A percentile compares a stretch with the other conserved stretches of the same genome.
Evolutionary conservation across 2,329 filamentous ascomycete genomes (phyloP).

Genomic region (Tolypocladium capitatum): DNA sequence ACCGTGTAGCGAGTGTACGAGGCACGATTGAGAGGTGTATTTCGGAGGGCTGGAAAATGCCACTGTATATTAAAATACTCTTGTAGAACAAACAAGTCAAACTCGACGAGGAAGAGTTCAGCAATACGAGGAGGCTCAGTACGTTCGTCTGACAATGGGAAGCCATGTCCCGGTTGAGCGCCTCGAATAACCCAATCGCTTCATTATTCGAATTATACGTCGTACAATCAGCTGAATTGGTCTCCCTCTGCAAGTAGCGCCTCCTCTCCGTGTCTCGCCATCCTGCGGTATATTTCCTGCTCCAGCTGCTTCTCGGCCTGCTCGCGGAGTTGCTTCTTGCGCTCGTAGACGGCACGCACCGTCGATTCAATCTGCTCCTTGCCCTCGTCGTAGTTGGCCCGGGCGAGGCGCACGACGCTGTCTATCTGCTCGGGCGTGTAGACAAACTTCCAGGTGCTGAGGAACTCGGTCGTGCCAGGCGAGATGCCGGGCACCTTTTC

Average conservation of each 20-base stretch:
- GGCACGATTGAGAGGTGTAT: neutral
- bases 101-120: neutral
- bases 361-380: slow-evolving; percentile 64
- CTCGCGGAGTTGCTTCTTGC: slow-evolving; percentile 62
- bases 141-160: neutral
- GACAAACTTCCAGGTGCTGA: slow-evolving; percentile 96
- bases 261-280: slow-evolving; percentile 35
- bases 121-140: too few species aligned
- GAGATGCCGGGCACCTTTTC: slow-evolving; percentile 69
- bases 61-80: slow-evolving; percentile 24
- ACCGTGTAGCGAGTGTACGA: slow-evolving; percentile 2
- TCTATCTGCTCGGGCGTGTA: slow-evolving; percentile 89
- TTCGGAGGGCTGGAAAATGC: slow-evolving; percentile 2
- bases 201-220: neutral
- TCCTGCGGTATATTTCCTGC: slow-evolving; percentile 28
- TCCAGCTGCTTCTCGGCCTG: slow-evolving; percentile 30
- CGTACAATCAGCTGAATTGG: slow-evolving; percentile 39
- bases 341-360: slow-evolving; percentile 80
- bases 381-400: slow-evolving; percentile 78
- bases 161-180: neutral
- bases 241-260: slow-evolving; percentile 49
- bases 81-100: slow-evolving; percentile 10
- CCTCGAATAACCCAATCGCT: neutral
- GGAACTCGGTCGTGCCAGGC: slow-evolving; percentile 68
- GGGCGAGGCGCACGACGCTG: slow-evolving; percentile 65